Conservation (phyloP, 768 basidiomycete species). For the Russula vinacea region DNA sequence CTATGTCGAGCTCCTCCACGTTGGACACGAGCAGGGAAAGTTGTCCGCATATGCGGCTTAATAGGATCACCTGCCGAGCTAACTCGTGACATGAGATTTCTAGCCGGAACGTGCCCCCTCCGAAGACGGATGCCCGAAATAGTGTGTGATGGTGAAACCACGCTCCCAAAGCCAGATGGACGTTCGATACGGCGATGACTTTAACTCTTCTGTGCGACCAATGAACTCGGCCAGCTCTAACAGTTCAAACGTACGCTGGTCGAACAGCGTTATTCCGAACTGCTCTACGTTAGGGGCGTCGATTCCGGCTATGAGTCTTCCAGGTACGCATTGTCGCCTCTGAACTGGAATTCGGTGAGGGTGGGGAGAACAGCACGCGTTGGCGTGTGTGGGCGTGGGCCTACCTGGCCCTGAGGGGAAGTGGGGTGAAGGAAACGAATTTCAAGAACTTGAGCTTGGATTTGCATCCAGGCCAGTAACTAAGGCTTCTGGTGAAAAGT, state of each 20-base stretch:
- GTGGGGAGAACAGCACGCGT: background rate
- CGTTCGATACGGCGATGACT: constrained; percentile 3
- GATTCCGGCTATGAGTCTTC: constrained; percentile 15
- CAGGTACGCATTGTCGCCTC: constrained; percentile 14
- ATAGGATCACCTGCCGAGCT: background rate
- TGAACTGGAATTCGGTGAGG: constrained; percentile 18
- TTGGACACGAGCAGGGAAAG: constrained; percentile 1
- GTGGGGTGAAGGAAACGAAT: background rate
- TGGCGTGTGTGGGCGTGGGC: background rate
- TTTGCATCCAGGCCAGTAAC: constrained; percentile 12
- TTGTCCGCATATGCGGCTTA: constrained; percentile 4
- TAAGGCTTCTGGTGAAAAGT: constrained; percentile 13
- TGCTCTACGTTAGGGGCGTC: constrained; percentile 15
- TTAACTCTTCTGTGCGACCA: constrained; percentile 2
- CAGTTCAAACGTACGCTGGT: constrained; percentile 9
- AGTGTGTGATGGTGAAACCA: constrained; percentile 15
- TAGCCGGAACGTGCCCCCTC: background rate
- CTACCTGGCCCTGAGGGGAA: background rate
- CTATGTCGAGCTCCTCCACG: constrained; percentile 12
- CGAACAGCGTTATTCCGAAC: constrained; percentile 9
- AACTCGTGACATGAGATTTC: constrained; percentile 6
- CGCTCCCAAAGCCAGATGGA: constrained; percentile 13
- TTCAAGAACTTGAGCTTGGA: constrained; percentile 7
- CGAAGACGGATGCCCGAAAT: background rate
- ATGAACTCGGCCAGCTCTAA: constrained; percentile 13